phyloP scores from a whole-genome alignment of 768 basidiomycete genomes.

The Lepiota brunneoincarnata region DNA sequence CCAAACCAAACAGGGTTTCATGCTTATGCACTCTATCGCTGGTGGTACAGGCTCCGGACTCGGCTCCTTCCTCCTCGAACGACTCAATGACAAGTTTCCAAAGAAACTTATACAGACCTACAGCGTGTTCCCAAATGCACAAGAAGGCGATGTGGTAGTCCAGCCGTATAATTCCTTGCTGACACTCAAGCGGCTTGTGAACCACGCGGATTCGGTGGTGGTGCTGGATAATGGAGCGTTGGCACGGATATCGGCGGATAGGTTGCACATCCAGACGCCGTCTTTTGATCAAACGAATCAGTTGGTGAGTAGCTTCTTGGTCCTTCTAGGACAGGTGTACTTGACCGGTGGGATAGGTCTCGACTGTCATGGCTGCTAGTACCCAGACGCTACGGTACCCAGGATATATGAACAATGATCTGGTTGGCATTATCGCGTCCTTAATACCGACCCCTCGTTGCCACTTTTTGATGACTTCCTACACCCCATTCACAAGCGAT shows the following conservation, averaged over 20 bases:
- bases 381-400: conserved; percentile 97
- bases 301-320: conserved; percentile 46
- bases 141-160: conserved; percentile 95
- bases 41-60: conserved; percentile 98
- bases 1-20: conserved; percentile 78
- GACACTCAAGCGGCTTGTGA: conserved; percentile 89
- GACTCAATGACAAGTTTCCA: conserved; percentile 95
- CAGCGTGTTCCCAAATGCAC: conserved; percentile 94
- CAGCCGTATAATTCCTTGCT: conserved; percentile 97
- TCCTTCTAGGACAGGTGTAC: not conserved
- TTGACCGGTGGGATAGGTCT: conserved; percentile 52
- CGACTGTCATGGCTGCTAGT: conserved; percentile 97
- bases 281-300: conserved; percentile 93
- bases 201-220: conserved; percentile 96
- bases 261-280: conserved; percentile 83
- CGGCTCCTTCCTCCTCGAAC: conserved; percentile 96
- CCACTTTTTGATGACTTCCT: conserved; percentile 98
- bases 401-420: conserved; percentile 99
- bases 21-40: conserved; percentile 98
- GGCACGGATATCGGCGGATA: conserved; percentile 88
- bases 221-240: conserved; percentile 97
- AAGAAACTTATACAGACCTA: conserved; percentile 99
- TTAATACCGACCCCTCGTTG: conserved; percentile 96
- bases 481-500: conserved; percentile 97
- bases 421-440: conserved; percentile 94